phyloP scores from a whole-genome alignment of 495 filamentous ascomycete species.

The Daldinia grandis region DNA sequence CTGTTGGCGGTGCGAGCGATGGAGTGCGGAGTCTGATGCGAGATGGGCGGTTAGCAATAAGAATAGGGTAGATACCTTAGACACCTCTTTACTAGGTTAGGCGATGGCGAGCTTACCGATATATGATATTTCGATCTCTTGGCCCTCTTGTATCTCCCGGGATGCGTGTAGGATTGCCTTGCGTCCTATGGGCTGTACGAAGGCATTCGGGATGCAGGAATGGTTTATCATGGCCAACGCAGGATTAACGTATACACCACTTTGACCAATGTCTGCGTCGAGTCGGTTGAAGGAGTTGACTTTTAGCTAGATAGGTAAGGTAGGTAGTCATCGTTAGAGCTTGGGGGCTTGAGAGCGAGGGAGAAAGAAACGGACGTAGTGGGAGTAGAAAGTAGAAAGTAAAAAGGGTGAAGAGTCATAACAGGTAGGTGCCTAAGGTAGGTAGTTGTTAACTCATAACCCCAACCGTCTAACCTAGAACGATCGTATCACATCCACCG shows the following conservation, averaged over 20 bases:
- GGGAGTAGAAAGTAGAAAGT: too few relatives aligned
- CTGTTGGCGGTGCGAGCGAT: constrained; percentile 44
- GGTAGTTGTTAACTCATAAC: too few relatives aligned
- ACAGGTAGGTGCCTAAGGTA: too few relatives aligned
- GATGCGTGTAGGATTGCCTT: constrained; percentile 52
- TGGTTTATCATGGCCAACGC: constrained; percentile 61
- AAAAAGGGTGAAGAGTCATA: too few relatives aligned
- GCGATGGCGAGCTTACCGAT: constrained; percentile 48
- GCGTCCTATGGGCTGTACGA: constrained; percentile 56
- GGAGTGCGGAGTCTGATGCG: constrained; percentile 47
- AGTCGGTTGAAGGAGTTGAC: constrained; percentile 57
- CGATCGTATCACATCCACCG: too few relatives aligned
- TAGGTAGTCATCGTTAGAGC: constrained; percentile 10
- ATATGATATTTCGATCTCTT: constrained; percentile 62
- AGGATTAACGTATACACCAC: constrained; percentile 55
- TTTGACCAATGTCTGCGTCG: constrained; percentile 50
- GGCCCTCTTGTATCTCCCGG: constrained; percentile 51
- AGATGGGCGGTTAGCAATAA: constrained; percentile 2
- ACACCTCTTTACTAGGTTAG: too few relatives aligned
- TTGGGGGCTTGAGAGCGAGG: background rate
- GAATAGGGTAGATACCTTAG: background rate
- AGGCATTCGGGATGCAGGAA: constrained; percentile 62
- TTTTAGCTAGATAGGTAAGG: too few relatives aligned
- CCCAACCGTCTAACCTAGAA: too few relatives aligned
- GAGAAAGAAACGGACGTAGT: background rate